These are phyloP conservation scores for Yarrowia phangngaensis DNA, from an alignment of 805 yeast genomes.

Conservation along the genomic window DNA sequence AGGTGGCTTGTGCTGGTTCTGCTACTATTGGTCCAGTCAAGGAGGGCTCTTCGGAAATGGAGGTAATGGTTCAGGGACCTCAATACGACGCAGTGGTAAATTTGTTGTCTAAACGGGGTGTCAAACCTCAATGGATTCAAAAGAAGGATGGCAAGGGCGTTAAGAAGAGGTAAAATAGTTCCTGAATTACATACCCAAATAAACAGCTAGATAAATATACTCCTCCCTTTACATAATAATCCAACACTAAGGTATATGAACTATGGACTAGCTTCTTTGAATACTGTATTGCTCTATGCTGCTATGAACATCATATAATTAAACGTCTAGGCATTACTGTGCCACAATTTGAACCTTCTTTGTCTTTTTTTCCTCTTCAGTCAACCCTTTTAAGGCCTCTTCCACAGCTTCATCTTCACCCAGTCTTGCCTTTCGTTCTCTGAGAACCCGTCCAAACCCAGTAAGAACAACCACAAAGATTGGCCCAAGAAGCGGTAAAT, in stretches of 20 bases:
- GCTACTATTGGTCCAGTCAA: constrained; percentile 50
- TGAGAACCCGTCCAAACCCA: constrained; percentile 36
- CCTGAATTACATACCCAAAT: neutral
- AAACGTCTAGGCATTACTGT: too few species aligned
- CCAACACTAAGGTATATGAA: too few species aligned
- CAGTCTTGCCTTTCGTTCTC: constrained; percentile 30
- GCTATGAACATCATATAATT: too few species aligned
- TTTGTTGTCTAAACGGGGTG: constrained; percentile 56
- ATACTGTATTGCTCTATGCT: too few species aligned
- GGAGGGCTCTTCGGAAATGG: constrained; percentile 54
- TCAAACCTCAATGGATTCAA: constrained; percentile 62
- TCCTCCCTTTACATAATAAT: neutral
- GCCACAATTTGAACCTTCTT: constrained; percentile 2
- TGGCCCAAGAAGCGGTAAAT: constrained; percentile 87
- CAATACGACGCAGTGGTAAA: constrained; percentile 65
- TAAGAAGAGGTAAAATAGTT: constrained; percentile 14
- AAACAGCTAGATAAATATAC: neutral
- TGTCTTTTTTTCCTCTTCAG: constrained; percentile 3
- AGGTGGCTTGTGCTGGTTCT: constrained; percentile 84
- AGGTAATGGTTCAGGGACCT: constrained; percentile 87
- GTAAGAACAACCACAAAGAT: constrained; percentile 54
- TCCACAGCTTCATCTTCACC: constrained; percentile 1
- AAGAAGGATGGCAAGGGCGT: constrained; percentile 30
- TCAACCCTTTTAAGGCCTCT: constrained; percentile 1
- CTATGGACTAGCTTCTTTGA: too few species aligned